These are phyloP conservation scores for Yamadazyma atlantica DNA, from an alignment of 1,139 yeast genomes.

Conservation along the genomic window DNA sequence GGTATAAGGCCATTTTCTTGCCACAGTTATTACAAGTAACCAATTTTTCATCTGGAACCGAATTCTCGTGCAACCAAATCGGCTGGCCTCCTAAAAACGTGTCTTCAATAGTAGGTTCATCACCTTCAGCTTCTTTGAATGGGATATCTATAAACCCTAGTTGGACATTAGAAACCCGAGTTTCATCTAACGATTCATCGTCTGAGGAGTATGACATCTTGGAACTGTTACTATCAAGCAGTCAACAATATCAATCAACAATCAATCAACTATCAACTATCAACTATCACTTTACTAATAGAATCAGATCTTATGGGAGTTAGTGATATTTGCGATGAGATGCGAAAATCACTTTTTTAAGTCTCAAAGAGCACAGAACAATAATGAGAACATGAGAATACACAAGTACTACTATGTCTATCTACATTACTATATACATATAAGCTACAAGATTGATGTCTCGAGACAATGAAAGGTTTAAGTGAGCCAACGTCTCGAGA, in stretches of 20 bases:
- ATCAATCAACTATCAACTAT: no score
- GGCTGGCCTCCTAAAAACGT: conserved; percentile 82
- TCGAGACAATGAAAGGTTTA: no score
- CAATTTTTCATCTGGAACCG: conserved; percentile 53
- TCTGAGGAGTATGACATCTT: conserved; percentile 47
- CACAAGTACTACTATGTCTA: no score
- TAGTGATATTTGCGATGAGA: background rate
- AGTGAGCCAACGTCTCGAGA: no score
- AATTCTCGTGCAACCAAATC: conserved; percentile 51
- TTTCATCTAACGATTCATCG: conserved; percentile 29
- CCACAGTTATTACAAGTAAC: conserved; percentile 67
- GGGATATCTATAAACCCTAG: conserved; percentile 68
- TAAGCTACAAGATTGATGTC: no score
- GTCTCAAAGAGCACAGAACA: no score
- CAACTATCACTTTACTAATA: no score
- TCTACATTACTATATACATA: no score
- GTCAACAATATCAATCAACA: no score
- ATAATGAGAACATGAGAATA: no score
- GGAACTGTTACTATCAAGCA: no score
- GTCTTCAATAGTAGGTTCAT: conserved; percentile 58
- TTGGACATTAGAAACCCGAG: conserved; percentile 31
- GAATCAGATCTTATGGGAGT: background rate
- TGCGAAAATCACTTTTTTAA: conserved; percentile 2
- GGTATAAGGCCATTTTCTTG: conserved; percentile 59
- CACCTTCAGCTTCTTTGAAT: conserved; percentile 9